Evolutionary conservation across 1,139 yeast species (phyloP).

Genomic region (Nakaseomyces uthaithaninus): DNA sequence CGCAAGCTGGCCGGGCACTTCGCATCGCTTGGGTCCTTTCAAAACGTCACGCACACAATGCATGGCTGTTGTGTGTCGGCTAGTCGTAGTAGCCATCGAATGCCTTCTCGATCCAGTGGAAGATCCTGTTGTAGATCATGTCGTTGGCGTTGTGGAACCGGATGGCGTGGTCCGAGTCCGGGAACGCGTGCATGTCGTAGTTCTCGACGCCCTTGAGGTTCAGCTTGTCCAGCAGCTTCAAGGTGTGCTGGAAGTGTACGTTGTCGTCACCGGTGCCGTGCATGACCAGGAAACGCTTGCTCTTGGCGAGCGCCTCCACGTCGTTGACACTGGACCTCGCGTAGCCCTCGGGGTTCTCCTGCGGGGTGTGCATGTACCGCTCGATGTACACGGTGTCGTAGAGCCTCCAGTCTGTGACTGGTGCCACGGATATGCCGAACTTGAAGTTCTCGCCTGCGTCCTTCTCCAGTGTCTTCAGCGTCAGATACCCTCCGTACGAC

Average conservation of each 20-base stretch:
- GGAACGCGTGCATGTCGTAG: slow-evolving; percentile 67
- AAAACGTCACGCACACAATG: neutral
- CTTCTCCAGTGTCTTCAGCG: slow-evolving; percentile 62
- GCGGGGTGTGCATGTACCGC: slow-evolving; percentile 66
- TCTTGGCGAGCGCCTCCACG: slow-evolving; percentile 39
- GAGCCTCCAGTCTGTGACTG: slow-evolving; percentile 69
- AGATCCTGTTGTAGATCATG: slow-evolving; percentile 57
- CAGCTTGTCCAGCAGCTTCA: slow-evolving; percentile 54
- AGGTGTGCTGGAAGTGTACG: slow-evolving; percentile 68
- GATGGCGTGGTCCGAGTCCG: slow-evolving; percentile 71
- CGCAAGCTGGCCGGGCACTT: too few relatives aligned
- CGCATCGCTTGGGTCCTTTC: too few relatives aligned
- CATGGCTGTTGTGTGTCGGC: neutral
- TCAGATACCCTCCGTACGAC: slow-evolving; percentile 77
- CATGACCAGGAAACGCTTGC: slow-evolving; percentile 55
- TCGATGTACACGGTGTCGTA: slow-evolving; percentile 76
- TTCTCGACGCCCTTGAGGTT: slow-evolving; percentile 54
- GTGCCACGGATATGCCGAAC: slow-evolving; percentile 72
- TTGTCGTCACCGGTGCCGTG: slow-evolving; percentile 83
- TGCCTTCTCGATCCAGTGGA: slow-evolving; percentile 51
- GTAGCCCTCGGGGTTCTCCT: slow-evolving; percentile 53
- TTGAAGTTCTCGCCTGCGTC: slow-evolving; percentile 54
- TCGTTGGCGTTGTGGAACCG: slow-evolving; percentile 61
- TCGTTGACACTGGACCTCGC: slow-evolving; percentile 45
- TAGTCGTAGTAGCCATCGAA: slow-evolving; percentile 39